Base-by-base conservation (phyloP, 1,284 basidiomycete genomes). In the Coniophora puteana region DNA sequence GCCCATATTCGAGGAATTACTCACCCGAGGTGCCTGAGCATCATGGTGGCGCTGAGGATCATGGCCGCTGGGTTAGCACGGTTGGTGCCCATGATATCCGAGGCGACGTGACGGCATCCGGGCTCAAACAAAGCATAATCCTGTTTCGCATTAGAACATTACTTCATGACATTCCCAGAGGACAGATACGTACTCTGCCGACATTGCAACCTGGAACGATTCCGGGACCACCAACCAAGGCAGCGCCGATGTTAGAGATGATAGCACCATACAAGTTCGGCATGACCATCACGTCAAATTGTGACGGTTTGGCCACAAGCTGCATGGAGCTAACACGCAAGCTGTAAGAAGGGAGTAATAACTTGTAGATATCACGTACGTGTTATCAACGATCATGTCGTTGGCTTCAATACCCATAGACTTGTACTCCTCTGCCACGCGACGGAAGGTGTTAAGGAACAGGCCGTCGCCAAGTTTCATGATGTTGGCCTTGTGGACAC, bases 401-500 rank as follows among this genome's bases (percentile, higher is more conserved):
- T 96, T 95, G 62, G 79, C 90, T 58, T 83, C 78, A 61, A 99
- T 94, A 41, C 96, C 96, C 43, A 87, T 79, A 47, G 83, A 84
- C 71, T 86, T 90, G 81, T 99, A 99, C 59, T 92, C 88, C 68
- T 99, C 91, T 27, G 94, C 96, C 46, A 99, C 81, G 49, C 82
- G 78, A 57, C 93, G 89, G 85, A 97, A 99, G 22, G 95, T 98
- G 72, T 95, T 96, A 57, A 99, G 80, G 84, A 99, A 99, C 36
- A 99, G 83, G 70, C 96, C 96, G 62, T 99, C 96, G 65, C 94
- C 95, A 56, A 99, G 84, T 72, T 99, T 99, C 96, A 99, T 99
- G 76, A 99, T 99, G 78, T 99, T 99, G 61, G 96, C 96, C 74
- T 99, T 99, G 85, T 99, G 96, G 37, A 99, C 94, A 63, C 94